Base-by-base conservation (phyloP, 1,284 basidiomycete species). In the Irpex lacteus region DNA sequence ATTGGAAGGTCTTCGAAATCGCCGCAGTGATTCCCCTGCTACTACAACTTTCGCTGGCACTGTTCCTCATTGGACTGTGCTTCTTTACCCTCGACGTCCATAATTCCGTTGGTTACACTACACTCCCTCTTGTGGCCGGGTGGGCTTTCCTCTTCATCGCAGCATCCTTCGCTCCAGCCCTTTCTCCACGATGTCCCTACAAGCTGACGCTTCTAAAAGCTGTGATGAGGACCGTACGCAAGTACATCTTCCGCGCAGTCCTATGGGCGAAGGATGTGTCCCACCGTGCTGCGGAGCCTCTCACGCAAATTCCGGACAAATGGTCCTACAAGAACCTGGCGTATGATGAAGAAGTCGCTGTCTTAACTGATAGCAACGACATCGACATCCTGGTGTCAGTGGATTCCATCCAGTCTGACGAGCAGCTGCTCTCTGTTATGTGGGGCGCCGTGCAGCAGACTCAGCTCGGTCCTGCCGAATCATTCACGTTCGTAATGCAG, bases 11-110 rank as follows among this genome's bases (percentile, higher is more conserved):
- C 11, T 58, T 62, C 26, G 61, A 58, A 15, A 62, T 62, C 9
- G 61, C 61, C 7, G 54, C 61, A 8, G 9, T 44, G 2, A 34
- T 62, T 9, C 61, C 61, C 11, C 9, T 62, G 1, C 18, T 62
- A 6, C 61, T 62, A 21, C 61, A 62, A 21, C 38, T 62, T 4
- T 57, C 61, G 1, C 61, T 62, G 15, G 61, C 54, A 5, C 55
- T 62, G 21, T 62, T 62, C 32, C 55, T 62, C 55, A 19, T 62
- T 26, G 61, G 61, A 8, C 38, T 62, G 36, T 62, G 61, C 61
- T 44, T 62, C 38, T 62, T 62, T 55, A 62, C 61, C 0, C 13
- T 26, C n/a, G 53, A 34, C 32, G 54, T 52, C 26, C 26, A 62
- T 19, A 26, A 32, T 15, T 26, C 11, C 32, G 32, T 52, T 6